Evolutionary conservation across 108 stramenopile genomes (phyloP).

Genomic region (Pseudonitzschia delicatissima): DNA sequence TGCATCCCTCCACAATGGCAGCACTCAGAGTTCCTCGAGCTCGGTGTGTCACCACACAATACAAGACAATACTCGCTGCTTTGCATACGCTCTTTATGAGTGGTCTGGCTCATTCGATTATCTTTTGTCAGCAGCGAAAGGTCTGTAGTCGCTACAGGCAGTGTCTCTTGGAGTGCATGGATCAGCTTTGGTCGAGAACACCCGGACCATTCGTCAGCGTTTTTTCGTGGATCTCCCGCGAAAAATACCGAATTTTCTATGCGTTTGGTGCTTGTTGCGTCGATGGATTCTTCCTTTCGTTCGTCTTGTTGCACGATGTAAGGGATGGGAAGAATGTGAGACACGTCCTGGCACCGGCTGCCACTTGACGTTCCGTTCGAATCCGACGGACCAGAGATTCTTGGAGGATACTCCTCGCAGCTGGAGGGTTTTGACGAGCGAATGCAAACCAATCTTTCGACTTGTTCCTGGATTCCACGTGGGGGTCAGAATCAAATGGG

Average conservation of each 20-base stretch:
- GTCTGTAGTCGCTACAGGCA: conserved; percentile 2
- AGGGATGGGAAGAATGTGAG: conserved; percentile 38
- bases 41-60: conserved; percentile 51
- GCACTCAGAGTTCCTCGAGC: conserved; percentile 36
- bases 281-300: not conserved
- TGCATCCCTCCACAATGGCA: conserved; percentile 42
- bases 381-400: conserved; percentile 40
- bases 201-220: conserved; percentile 39
- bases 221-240: conserved; percentile 29
- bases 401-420: not conserved
- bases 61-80: conserved; percentile 43
- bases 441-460: conserved; percentile 23
- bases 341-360: conserved; percentile 5
- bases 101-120: conserved; percentile 19
- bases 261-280: not conserved
- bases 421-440: conserved; percentile 12
- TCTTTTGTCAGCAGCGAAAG: conserved; percentile 23
- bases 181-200: conserved; percentile 27
- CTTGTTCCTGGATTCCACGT: conserved; percentile 33
- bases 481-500: conserved; percentile 37
- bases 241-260: conserved; percentile 35
- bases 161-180: conserved; percentile 1
- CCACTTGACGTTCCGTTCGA: conserved; percentile 45
- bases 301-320: conserved; percentile 27
- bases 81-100: conserved; percentile 37